Conservation (phyloP, 306 rosid species). For the Sphenostylis stenocarpa region DNA sequence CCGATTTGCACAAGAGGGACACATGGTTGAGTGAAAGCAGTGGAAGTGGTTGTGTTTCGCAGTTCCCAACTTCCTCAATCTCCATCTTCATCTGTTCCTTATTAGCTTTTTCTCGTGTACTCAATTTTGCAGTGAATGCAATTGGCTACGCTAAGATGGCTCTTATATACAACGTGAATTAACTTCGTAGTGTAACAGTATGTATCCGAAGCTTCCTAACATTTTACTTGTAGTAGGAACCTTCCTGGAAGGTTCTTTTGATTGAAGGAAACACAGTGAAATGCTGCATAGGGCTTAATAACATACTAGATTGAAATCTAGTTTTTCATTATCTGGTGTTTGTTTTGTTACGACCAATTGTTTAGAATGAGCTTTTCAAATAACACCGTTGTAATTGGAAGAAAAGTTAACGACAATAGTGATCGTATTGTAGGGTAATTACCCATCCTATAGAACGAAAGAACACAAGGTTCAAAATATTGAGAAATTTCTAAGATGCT, state of each 20-base stretch:
- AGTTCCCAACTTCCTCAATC: constrained; percentile 66
- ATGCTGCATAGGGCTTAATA: background rate
- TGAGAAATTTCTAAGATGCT: constrained; percentile 62
- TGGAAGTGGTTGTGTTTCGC: constrained; percentile 60
- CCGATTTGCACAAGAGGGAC: constrained; percentile 68
- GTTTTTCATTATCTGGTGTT: background rate
- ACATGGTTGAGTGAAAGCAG: constrained; percentile 76
- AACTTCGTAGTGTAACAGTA: background rate
- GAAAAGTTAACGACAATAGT: background rate
- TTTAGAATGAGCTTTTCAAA: background rate
- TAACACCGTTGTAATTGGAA: background rate
- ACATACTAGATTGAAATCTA: background rate
- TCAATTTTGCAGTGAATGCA: constrained; percentile 29
- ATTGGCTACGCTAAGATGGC: background rate
- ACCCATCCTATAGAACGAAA: background rate
- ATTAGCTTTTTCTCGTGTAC: background rate
- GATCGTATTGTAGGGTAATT: background rate
- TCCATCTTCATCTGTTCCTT: constrained; percentile 41
- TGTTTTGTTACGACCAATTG: background rate
- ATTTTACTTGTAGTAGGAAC: constrained; percentile 42
- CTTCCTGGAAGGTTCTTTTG: constrained; percentile 58
- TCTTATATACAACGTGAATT: constrained; percentile 40
- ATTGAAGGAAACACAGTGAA: constrained; percentile 29
- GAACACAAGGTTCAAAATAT: constrained; percentile 28
- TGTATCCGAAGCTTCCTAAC: background rate